Evolutionary conservation across 2,329 filamentous ascomycete species (phyloP), one percentile per base, ranked within the genome.

Genomic region (Mollisiaceae sp.): DNA sequence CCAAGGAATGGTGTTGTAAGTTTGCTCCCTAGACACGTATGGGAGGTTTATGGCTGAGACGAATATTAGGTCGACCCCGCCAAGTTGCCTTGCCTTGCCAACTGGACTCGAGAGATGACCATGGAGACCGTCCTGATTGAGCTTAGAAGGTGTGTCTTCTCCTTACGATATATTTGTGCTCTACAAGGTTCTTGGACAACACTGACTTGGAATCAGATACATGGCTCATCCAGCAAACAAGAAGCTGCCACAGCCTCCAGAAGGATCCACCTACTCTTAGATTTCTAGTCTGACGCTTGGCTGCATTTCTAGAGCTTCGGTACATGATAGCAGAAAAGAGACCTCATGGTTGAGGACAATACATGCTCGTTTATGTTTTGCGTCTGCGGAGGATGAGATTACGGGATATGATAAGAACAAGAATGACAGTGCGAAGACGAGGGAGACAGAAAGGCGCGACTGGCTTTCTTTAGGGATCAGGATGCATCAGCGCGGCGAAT

Each of bases 81-180:
- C 66, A 92, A 94, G 76, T 84, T 99, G 39, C 91, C 91, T 18
- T 97, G 94, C 74, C 85, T 99, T 54, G 87, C 89, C 63, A 89
- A 92, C 78, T 99, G 95, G 95, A 95, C 92, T 82, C 86, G 93
- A 66, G 91, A 96, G 56, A 95, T 93, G 77, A 97, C 93, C 39
- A 97, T 97, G 92, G 94, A 98, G 82, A 97, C 92, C 0, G 89
- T 97, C 62, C 82, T 97, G 70, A 92, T 95, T 69, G 93, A 97
- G 78, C 83, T 97, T 66, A 86, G 92, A 82, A 89, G 91, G 91
- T 91, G 76, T 70, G 82, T 68, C 20, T 8, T 35, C 12, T 27
- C 15, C 20, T 38, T 27, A 54, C 11, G 27, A 54, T 18, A 32
- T 18, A 15, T 18, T n/a, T 32, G 12, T 32, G 20, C 22, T 70